A percentile compares a stretch with the other conserved stretches of the same genome.
These are phyloP conservation scores for Phlyctochytrium planicorne DNA, from an alignment of 192 early-diverging fungal genomes.

Conservation along the genomic window DNA sequence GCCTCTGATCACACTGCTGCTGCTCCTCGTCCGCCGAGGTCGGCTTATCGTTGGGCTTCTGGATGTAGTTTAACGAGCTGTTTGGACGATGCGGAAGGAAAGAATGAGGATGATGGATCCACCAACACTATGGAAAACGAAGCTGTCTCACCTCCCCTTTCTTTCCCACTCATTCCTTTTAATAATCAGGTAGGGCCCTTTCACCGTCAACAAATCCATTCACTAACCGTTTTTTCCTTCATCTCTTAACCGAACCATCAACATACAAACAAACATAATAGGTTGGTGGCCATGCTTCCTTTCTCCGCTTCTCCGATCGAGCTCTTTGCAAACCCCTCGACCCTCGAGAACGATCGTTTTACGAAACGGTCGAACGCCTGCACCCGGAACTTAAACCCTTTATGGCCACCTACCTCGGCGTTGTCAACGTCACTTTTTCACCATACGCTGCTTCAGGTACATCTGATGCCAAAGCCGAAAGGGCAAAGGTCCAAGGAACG, in stretches of 20 bases:
- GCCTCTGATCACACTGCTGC: too few relatives aligned
- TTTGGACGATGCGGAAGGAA: background rate
- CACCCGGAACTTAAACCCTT: slow-evolving; percentile 72
- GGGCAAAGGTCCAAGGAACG: too few relatives aligned
- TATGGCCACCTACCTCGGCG: slow-evolving; percentile 80
- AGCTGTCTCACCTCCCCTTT: slow-evolving; percentile 34
- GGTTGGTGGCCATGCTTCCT: slow-evolving; percentile 80
- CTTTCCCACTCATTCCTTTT: slow-evolving; percentile 51
- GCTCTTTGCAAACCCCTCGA: slow-evolving; percentile 88
- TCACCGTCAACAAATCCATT: background rate
- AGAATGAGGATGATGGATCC: background rate
- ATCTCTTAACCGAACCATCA: background rate
- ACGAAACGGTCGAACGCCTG: slow-evolving; percentile 69
- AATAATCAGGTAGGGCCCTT: slow-evolving; percentile 36
- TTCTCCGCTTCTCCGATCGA: slow-evolving; percentile 84
- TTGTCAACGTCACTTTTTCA: slow-evolving; percentile 72
- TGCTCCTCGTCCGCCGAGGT: too few relatives aligned
- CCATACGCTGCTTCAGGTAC: slow-evolving; percentile 16
- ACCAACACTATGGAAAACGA: background rate
- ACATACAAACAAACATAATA: slow-evolving; percentile 10
- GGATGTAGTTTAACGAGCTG: too few relatives aligned
- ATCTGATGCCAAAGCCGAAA: slow-evolving; percentile 51
- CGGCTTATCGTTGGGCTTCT: too few relatives aligned
- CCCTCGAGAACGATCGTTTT: slow-evolving; percentile 72
- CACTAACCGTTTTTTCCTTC: background rate